Percentiles rank a stretch among this genome's conserved stretches.
Evolutionary conservation across 331 rosid genomes (phyloP).

Genomic region (Telfairia occidentalis): DNA sequence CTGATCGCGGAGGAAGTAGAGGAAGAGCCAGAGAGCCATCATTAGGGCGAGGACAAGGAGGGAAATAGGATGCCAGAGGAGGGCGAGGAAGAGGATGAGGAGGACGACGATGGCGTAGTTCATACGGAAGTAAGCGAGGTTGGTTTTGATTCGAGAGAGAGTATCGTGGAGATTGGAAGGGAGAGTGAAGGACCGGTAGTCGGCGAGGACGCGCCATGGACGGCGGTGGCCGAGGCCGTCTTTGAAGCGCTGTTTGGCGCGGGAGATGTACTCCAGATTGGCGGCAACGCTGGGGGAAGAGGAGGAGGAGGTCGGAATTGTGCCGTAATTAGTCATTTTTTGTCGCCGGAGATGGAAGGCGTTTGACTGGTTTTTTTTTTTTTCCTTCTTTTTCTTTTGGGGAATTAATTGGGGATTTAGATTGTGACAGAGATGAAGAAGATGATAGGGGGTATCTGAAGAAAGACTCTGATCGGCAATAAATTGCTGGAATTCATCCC

Average conservation of each 20-base stretch:
- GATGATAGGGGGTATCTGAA: not conserved
- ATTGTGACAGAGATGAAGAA: not conserved
- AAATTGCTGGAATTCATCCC: not conserved
- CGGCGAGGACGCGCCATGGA: slow-evolving; percentile 8
- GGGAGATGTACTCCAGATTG: slow-evolving; percentile 12
- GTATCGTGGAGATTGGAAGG: slow-evolving; percentile 10
- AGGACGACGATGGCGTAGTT: slow-evolving; percentile 12
- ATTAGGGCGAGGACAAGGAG: slow-evolving; percentile 1
- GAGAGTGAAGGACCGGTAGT: slow-evolving; percentile 2
- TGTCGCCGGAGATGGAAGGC: not conserved
- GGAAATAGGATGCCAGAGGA: slow-evolving; percentile 12
- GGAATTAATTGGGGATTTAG: not conserved
- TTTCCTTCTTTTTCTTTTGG: too few species aligned
- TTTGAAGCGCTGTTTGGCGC: slow-evolving; percentile 8
- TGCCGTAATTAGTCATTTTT: not conserved
- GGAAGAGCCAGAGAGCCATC: slow-evolving; percentile 9
- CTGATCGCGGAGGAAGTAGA: slow-evolving; percentile 18
- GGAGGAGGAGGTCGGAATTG: slow-evolving; percentile 14
- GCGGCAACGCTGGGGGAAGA: not conserved
- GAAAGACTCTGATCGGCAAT: not conserved
- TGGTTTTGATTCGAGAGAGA: slow-evolving; percentile 11
- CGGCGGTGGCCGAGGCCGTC: slow-evolving; percentile 16
- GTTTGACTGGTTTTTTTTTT: not conserved
- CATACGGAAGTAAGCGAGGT: slow-evolving; percentile 19
- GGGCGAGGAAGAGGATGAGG: not conserved